Percentiles rank a stretch among this genome's conserved stretches.
These are phyloP conservation scores for Talinum fruticosum DNA, from an alignment of 148 eudicot species.

Conservation along the genomic window DNA sequence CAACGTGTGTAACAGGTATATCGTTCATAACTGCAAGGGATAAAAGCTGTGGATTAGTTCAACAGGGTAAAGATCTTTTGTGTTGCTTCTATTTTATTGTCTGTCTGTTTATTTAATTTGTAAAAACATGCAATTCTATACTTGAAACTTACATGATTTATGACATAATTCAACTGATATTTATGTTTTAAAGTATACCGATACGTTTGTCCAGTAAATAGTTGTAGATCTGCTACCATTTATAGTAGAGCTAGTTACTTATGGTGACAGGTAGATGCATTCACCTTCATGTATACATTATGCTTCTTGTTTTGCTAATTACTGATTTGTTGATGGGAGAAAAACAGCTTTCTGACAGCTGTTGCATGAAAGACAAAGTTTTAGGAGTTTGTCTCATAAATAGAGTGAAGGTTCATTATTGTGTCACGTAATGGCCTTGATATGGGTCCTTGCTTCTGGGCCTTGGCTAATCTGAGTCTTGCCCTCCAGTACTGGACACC, in stretches of 20 bases:
- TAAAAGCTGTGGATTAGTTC: conserved; percentile 36
- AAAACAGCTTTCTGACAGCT: conserved; percentile 24
- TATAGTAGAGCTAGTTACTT: conserved; percentile 45
- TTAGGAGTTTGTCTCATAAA: conserved; percentile 37
- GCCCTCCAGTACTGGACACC: neutral
- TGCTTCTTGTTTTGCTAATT: conserved; percentile 4
- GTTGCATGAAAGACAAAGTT: conserved; percentile 47
- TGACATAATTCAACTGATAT: neutral
- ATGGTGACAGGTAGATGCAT: conserved; percentile 49
- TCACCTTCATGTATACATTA: conserved; percentile 42
- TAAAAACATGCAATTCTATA: neutral
- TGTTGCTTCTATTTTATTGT: neutral
- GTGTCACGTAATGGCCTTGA: neutral
- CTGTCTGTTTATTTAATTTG: neutral
- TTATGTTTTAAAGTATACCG: neutral
- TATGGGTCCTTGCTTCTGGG: neutral
- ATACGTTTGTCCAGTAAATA: conserved; percentile 29
- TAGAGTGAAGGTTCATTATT: neutral
- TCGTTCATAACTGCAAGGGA: conserved; percentile 36
- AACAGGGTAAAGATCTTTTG: conserved; percentile 35
- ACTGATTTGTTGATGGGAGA: neutral
- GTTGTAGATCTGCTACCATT: conserved; percentile 48
- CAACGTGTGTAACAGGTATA: conserved; percentile 26
- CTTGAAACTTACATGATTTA: neutral
- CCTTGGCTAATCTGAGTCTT: neutral